Percentiles rank a stretch among this genome's conserved stretches.
These are phyloP conservation scores for Aspergillus glaucus DNA, from an alignment of 2,329 filamentous ascomycete species.

Conservation along the genomic window DNA sequence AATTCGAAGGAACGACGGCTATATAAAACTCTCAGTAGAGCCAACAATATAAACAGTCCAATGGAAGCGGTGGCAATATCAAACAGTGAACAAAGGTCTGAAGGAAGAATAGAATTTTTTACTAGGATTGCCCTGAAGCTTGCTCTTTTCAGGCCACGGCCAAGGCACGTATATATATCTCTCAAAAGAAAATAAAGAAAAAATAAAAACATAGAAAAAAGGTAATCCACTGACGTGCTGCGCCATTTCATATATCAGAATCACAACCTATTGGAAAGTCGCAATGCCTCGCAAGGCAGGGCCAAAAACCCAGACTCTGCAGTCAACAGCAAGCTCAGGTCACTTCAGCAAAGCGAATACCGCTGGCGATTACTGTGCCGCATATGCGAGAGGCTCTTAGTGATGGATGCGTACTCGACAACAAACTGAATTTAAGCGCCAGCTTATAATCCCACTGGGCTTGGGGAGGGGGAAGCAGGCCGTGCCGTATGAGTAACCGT, in stretches of 20 bases:
- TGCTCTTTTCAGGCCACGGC: background rate
- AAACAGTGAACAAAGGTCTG: background rate
- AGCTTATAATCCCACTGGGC: constrained; percentile 12
- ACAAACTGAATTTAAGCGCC: constrained; percentile 35
- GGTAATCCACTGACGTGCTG: background rate
- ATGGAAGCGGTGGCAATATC: constrained; percentile 1
- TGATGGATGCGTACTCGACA: constrained; percentile 23
- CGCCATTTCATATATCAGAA: constrained; percentile 19
- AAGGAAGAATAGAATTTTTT: background rate
- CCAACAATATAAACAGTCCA: constrained; percentile 3
- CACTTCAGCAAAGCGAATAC: constrained; percentile 19
- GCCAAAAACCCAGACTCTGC: constrained; percentile 19
- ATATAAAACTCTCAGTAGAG: constrained; percentile 20
- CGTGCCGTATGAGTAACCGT: constrained; percentile 9
- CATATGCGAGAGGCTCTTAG: constrained; percentile 17
- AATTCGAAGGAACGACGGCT: constrained; percentile 4
- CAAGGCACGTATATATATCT: background rate
- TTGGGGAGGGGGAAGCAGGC: constrained; percentile 9
- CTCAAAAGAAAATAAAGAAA: constrained; percentile 6
- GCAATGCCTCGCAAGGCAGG: constrained; percentile 32
- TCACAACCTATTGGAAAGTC: constrained; percentile 18
- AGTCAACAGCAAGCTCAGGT: constrained; percentile 30
- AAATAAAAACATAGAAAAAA: constrained; percentile 10
- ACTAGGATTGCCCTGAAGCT: too few species aligned
- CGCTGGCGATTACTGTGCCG: constrained; percentile 26